Evolutionary conservation across 2,329 filamentous ascomycete genomes (phyloP).

Genomic region (Aspergillus aculeatinus): DNA sequence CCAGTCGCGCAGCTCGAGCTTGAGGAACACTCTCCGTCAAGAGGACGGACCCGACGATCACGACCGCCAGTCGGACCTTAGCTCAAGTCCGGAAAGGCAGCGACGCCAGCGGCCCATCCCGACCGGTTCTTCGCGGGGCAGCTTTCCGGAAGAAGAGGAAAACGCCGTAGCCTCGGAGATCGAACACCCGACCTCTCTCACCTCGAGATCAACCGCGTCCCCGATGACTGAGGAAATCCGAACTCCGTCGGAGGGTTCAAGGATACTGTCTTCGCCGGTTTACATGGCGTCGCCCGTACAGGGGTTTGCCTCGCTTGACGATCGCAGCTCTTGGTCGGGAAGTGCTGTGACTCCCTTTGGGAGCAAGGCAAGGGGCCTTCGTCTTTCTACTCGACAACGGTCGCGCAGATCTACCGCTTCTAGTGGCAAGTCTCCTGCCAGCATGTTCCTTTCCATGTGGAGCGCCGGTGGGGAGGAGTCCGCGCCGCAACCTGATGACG

Average conservation of each 20-base stretch:
- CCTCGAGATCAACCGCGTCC: constrained; percentile 46
- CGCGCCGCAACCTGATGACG: constrained; percentile 59
- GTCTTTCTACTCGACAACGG: constrained; percentile 33
- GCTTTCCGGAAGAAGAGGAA: constrained; percentile 15
- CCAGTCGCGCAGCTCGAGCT: constrained; percentile 34
- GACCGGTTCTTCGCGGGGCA: constrained; percentile 26
- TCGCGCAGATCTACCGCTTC: constrained; percentile 52
- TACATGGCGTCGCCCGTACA: constrained; percentile 39
- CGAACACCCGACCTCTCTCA: constrained; percentile 44
- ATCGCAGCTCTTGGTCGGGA: constrained; percentile 43
- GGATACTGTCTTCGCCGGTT: constrained; percentile 39
- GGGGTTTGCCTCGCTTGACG: constrained; percentile 40
- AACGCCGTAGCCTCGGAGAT: constrained; percentile 30
- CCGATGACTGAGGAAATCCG: constrained; percentile 41
- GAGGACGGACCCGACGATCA: constrained; percentile 27
- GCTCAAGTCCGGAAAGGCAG: constrained; percentile 23
- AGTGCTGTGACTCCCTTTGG: constrained; percentile 32
- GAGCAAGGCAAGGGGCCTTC: constrained; percentile 38
- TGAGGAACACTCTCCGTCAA: constrained; percentile 38
- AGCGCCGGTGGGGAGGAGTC: constrained; percentile 40
- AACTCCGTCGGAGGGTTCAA: constrained; percentile 41
- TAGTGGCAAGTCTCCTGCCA: constrained; percentile 58
- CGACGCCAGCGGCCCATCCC: constrained; percentile 28
- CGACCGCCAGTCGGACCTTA: constrained; percentile 19
- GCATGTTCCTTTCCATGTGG: constrained; percentile 58